Evolutionary conservation across 768 basidiomycete genomes (phyloP).

Genomic region (Auricularia auricula-judae): DNA sequence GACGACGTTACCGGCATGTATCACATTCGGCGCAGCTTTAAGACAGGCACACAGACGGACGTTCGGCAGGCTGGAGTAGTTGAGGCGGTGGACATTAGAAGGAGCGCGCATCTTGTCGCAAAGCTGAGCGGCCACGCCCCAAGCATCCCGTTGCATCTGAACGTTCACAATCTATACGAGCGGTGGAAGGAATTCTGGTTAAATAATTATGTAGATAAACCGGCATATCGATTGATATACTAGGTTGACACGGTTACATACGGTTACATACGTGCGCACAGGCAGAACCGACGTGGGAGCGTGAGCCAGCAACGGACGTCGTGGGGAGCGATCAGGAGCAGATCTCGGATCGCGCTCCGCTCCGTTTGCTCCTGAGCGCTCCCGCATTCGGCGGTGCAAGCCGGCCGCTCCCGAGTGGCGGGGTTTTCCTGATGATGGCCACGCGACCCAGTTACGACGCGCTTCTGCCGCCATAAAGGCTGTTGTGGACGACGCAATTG

Average conservation of each 20-base stretch:
- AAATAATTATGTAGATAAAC: not conserved
- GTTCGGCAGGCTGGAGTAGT: not conserved
- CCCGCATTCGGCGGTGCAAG: too few relatives aligned
- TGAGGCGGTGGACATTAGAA: not conserved
- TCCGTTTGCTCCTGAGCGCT: too few relatives aligned
- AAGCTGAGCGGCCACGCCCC: not conserved
- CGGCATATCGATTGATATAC: not conserved
- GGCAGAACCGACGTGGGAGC: too few relatives aligned
- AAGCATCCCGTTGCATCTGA: not conserved
- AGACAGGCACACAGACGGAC: not conserved
- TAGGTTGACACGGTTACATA: not conserved
- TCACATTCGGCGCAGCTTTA: not conserved
- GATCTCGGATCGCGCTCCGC: too few relatives aligned
- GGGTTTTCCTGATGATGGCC: too few relatives aligned
- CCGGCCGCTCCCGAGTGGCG: too few relatives aligned
- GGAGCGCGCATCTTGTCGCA: not conserved
- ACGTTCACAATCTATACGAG: not conserved
- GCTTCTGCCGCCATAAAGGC: too few relatives aligned
- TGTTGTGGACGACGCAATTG: too few relatives aligned
- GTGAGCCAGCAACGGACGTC: too few relatives aligned
- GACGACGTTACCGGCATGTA: not conserved
- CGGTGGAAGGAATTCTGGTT: not conserved
- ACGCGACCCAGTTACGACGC: too few relatives aligned
- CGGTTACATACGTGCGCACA: too few relatives aligned
- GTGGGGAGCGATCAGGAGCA: too few relatives aligned